A percentile compares a stretch with the other conserved stretches of the same genome.
These are phyloP conservation scores for Alloascoidea hylecoeti DNA, from an alignment of 805 yeast species.

Conservation along the genomic window DNA sequence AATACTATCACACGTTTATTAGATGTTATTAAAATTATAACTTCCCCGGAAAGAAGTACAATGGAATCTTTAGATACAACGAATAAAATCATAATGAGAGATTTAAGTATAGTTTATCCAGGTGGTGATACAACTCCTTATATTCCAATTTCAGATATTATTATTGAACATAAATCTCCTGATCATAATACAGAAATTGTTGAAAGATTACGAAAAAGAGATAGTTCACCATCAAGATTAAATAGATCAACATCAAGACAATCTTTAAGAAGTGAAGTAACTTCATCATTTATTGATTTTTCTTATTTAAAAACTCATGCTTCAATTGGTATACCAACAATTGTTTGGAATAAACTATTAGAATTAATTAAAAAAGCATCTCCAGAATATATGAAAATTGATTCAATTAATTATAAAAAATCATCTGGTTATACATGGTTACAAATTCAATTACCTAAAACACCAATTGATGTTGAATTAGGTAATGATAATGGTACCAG, in stretches of 20 bases:
- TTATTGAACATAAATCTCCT: not conserved
- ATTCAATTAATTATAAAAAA: not conserved
- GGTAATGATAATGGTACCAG: not conserved
- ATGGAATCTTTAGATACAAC: not conserved
- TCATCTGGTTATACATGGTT: not conserved
- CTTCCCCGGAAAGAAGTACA: not conserved
- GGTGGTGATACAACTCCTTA: not conserved
- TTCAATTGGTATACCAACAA: not conserved
- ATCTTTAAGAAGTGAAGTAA: not conserved
- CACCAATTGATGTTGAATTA: not conserved
- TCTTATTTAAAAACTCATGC: not conserved
- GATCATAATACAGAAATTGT: no score
- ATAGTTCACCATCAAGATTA: not conserved
- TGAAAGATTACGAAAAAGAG: not conserved
- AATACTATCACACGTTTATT: no score
- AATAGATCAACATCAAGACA: not conserved
- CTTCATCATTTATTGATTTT: not conserved
- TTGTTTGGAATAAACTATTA: not conserved
- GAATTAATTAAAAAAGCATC: not conserved
- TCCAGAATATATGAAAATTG: not conserved
- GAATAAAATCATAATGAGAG: not conserved
- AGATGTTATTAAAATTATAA: not conserved
- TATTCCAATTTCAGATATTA: not conserved
- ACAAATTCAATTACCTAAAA: not conserved
- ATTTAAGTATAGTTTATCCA: not conserved